Base-by-base conservation (phyloP, 1,284 basidiomycete genomes). In the Neolentinus lepideus region DNA sequence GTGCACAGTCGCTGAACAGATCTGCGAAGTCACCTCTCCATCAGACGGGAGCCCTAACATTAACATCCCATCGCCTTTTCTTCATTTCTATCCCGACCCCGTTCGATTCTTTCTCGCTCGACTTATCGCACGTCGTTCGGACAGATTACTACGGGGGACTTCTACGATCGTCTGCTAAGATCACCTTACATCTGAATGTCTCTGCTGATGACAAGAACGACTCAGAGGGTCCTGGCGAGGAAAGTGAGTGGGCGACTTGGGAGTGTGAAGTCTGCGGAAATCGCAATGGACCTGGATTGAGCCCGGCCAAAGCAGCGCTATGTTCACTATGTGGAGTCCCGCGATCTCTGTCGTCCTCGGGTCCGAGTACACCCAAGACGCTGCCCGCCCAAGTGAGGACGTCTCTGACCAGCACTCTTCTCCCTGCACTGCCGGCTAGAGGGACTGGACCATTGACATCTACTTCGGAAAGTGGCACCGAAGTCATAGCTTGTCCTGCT, bases 71-170 rank as follows among this genome's bases (percentile, higher is more conserved):
- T 67, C 85, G 96, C 51, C 69, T 93, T 2, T 85, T 94, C 74
- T 94, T 90, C 72, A 75, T 93, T 60, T 85, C 92, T 64, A 65
- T 29, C 27, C 24, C 47, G 22, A 16, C 47, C 6, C 27, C 27
- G n/a, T 14, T 11, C 47, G 47, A 50, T 50, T 87, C 84, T 1
- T 86, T 89, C 64, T 69, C 74, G 24, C 69, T 91, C 59, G 81
- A 87, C 61, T 79, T 98, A 8, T 74, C 78, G 0, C 73, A 75
- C 58, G 77, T 98, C 54, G 73, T 75, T 1, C 87, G 89, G 63
- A 96, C 93, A 2, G 93, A 98, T 62, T 83, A 91, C 71, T 98
- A 97, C 67, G 85, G 88, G 2, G 95, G 96, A 2, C 86, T 99
- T 58, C 89, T 98, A 75, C 90, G 84, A 56, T 94, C 91, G 22